These are phyloP conservation scores for Pseudoperonospora humuli DNA, from an alignment of 352 stramenopile species.

Conservation along the genomic window DNA sequence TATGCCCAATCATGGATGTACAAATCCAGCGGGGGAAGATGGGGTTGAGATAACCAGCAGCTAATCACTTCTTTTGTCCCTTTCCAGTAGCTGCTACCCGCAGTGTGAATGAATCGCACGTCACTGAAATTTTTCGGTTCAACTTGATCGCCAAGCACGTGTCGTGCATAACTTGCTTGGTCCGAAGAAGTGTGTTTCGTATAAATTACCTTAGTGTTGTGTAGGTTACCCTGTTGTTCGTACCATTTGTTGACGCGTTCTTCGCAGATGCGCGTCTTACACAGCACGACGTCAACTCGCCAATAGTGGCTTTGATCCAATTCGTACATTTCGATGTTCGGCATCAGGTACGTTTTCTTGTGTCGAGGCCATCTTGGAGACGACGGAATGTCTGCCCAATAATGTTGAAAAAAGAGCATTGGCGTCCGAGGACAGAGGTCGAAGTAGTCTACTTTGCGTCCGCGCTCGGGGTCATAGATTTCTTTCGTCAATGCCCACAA, in stretches of 20 bases:
- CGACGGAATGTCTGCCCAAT: conserved; percentile 30
- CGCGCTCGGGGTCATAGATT: too few relatives aligned
- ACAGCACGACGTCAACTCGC: conserved; percentile 38
- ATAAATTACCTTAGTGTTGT: conserved; percentile 40
- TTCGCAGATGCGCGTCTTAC: conserved; percentile 39
- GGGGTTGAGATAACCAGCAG: conserved; percentile 44
- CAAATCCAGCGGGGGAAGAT: conserved; percentile 45
- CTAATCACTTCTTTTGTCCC: conserved; percentile 38
- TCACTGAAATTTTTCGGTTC: conserved; percentile 44
- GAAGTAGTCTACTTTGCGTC: too few relatives aligned
- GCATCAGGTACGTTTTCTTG: conserved; percentile 44
- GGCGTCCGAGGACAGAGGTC: conserved; percentile 46
- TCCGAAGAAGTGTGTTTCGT: conserved; percentile 55
- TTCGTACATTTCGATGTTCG: conserved; percentile 61
- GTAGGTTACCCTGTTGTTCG: conserved; percentile 50
- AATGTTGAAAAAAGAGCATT: conserved; percentile 55
- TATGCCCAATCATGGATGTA: conserved; percentile 40
- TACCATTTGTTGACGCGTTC: conserved; percentile 42
- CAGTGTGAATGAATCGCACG: conserved; percentile 40
- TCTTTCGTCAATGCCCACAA: too few relatives aligned
- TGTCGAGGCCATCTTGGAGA: conserved; percentile 26
- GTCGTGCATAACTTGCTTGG: too few relatives aligned
- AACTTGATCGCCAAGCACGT: too few relatives aligned
- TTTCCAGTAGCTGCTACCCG: conserved; percentile 48
- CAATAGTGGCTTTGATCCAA: conserved; percentile 35